Conservation (phyloP, 306 rosid genomes). For the Comarum palustre region DNA sequence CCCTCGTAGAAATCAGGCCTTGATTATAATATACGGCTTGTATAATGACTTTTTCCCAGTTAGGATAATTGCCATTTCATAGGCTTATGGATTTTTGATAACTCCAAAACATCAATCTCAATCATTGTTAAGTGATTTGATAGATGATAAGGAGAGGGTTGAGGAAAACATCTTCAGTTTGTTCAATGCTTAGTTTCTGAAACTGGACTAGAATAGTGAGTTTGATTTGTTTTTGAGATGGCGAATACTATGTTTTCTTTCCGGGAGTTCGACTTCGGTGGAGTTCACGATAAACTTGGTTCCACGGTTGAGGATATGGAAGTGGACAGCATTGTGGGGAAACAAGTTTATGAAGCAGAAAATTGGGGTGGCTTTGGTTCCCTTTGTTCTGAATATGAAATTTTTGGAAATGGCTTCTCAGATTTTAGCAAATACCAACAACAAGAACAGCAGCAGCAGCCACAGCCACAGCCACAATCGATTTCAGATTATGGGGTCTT, state of each 20-base stretch:
- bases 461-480: constrained; percentile 3
- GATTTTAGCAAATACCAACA: constrained; percentile 27
- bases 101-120: not conserved
- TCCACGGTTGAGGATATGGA: constrained; percentile 24
- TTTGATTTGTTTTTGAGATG: constrained; percentile 22
- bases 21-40: not conserved
- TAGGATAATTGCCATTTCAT: not conserved
- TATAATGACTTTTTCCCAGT: not conserved
- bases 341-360: not conserved
- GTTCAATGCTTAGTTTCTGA: not conserved
- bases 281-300: constrained; percentile 30
- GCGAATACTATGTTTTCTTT: constrained; percentile 27
- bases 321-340: constrained; percentile 22
- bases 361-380: constrained; percentile 25
- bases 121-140: not conserved
- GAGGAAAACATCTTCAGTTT: not conserved
- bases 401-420: constrained; percentile 22
- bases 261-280: constrained; percentile 19
- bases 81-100: not conserved
- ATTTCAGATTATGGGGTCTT: constrained; percentile 29
- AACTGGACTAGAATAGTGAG: not conserved
- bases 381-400: constrained; percentile 21
- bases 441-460: constrained; percentile 30
- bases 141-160: not conserved
- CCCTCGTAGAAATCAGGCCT: not conserved